Evolutionary conservation across 1,139 yeast genomes (phyloP).

Genomic region (Suhomyces bribrorum): DNA sequence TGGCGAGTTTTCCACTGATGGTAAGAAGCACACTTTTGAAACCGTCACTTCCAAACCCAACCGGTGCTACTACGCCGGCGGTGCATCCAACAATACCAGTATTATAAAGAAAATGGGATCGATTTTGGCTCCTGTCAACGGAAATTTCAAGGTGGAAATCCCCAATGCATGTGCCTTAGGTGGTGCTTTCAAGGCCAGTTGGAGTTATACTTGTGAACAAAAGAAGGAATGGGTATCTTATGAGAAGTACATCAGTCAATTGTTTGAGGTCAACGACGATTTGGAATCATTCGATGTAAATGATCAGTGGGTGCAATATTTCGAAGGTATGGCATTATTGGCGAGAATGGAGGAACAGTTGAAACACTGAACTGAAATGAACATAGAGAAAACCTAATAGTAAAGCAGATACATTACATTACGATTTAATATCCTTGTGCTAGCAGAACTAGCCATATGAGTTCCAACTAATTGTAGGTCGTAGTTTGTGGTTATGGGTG

Average conservation of each 20-base stretch:
- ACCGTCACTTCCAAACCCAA: constrained; percentile 61
- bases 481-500: neutral
- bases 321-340: constrained; percentile 52
- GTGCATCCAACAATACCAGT: constrained; percentile 72
- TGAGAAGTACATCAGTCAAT: constrained; percentile 42
- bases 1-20: constrained; percentile 53
- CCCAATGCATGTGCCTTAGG: constrained; percentile 94
- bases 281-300: constrained; percentile 44
- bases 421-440: too few relatives aligned
- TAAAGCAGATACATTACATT: neutral
- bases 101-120: constrained; percentile 70
- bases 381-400: constrained; percentile 1
- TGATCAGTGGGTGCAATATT: constrained; percentile 51
- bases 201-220: constrained; percentile 54
- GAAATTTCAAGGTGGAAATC: constrained; percentile 71
- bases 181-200: constrained; percentile 87
- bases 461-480: too few relatives aligned
- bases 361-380: constrained; percentile 19
- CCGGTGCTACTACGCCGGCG: constrained; percentile 81
- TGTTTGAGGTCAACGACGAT: constrained; percentile 47
- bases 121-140: constrained; percentile 63
- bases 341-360: constrained; percentile 47
- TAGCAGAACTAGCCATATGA: too few relatives aligned
- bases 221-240: constrained; percentile 36
- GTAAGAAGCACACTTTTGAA: constrained; percentile 42